Conservation (phyloP, 108 stramenopile genomes). For the Nannochloropsis salina region DNA sequence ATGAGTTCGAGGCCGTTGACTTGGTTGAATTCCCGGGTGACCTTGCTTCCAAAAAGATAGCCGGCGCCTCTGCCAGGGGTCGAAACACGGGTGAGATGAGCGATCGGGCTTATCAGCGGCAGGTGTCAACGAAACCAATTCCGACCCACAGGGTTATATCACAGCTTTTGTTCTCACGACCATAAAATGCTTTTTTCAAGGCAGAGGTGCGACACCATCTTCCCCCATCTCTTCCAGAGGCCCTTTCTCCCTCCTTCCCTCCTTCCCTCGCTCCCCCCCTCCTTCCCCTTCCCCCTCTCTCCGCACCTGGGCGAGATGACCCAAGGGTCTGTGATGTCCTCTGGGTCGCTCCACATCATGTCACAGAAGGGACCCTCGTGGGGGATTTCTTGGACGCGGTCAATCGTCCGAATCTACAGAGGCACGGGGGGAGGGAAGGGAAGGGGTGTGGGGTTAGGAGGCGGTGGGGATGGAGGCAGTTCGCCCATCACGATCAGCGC, state of each 20-base stretch:
- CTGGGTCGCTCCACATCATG: conserved; percentile 90
- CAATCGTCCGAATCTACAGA: conserved; percentile 75
- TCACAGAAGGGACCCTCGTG: conserved; percentile 91
- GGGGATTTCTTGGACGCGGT: conserved; percentile 87
- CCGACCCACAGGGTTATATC: too few relatives aligned
- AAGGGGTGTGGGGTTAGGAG: not conserved
- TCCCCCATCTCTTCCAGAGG: not conserved
- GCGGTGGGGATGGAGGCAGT: too few relatives aligned
- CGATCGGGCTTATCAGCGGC: conserved; percentile 72
- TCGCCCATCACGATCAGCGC: not conserved
- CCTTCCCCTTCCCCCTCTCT: too few relatives aligned
- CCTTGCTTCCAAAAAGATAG: conserved; percentile 65
- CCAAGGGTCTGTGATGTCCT: conserved; percentile 64
- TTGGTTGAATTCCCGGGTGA: conserved; percentile 58
- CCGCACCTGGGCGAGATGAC: conserved; percentile 30
- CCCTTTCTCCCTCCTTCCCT: not conserved
- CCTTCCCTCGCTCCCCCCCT: not conserved
- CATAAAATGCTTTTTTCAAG: too few relatives aligned
- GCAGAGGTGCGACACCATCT: too few relatives aligned
- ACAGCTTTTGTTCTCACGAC: too few relatives aligned
- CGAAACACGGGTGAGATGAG: conserved; percentile 20
- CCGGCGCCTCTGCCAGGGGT: conserved; percentile 71
- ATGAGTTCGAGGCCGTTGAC: conserved; percentile 81
- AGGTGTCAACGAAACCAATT: too few relatives aligned
- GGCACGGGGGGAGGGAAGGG: not conserved